Percentiles rank a stretch among this genome's conserved stretches.
These are phyloP conservation scores for Calamus simplicifolius DNA, from an alignment of 176 grass and related monocot species.

Conservation along the genomic window DNA sequence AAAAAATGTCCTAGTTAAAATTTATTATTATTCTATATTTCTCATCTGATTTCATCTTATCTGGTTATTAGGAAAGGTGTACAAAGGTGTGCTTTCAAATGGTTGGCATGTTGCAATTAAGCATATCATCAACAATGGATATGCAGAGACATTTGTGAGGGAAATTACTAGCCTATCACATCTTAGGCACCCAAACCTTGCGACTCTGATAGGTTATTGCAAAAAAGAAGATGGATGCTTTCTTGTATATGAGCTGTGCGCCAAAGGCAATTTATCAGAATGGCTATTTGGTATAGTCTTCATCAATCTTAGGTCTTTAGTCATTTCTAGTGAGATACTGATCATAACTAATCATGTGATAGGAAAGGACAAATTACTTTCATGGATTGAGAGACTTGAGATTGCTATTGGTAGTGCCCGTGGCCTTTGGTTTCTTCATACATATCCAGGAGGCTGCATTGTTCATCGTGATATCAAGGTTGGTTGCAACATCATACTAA, in stretches of 20 bases:
- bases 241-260: conserved; percentile 62
- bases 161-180: conserved; percentile 59
- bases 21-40: background rate
- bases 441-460: conserved; percentile 60
- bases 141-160: conserved; percentile 58
- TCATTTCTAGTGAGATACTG: background rate
- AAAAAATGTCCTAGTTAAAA: conserved; percentile 1
- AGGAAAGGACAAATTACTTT: conserved; percentile 57
- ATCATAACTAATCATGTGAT: conserved; percentile 12
- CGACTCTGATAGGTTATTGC: conserved; percentile 48
- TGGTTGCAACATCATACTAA: conserved; percentile 16
- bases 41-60: background rate
- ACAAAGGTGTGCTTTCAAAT: conserved; percentile 57
- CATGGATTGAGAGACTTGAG: conserved; percentile 53
- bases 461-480: conserved; percentile 75
- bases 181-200: conserved; percentile 65
- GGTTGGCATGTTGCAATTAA: conserved; percentile 60
- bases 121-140: conserved; percentile 55
- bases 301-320: background rate
- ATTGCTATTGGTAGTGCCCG: conserved; percentile 54
- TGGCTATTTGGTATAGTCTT: conserved; percentile 52
- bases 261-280: conserved; percentile 63
- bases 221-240: conserved; percentile 47
- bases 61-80: conserved; percentile 52
- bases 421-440: conserved; percentile 72